These are phyloP conservation scores for Colletotrichum camelliae DNA, from an alignment of 2,329 filamentous ascomycete genomes.

Conservation along the genomic window DNA sequence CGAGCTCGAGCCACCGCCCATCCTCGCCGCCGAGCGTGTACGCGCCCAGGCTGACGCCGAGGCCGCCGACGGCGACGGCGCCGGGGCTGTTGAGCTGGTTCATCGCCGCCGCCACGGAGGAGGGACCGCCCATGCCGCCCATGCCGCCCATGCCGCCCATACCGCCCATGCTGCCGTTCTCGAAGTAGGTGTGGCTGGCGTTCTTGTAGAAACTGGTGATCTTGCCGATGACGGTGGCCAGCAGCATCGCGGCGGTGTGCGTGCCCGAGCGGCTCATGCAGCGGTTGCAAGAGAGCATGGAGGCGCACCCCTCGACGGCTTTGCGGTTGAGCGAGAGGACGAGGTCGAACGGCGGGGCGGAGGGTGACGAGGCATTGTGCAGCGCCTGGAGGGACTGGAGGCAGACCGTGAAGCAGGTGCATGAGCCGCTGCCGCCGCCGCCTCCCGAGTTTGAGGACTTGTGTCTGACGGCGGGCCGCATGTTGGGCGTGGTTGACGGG, in stretches of 20 bases:
- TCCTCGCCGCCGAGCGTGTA: constrained; percentile 53
- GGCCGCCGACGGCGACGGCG: constrained; percentile 20
- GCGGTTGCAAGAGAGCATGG: constrained; percentile 49
- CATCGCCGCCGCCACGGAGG: neutral
- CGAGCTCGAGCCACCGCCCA: constrained; percentile 51
- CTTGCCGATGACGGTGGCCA: constrained; percentile 55
- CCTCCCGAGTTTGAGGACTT: constrained; percentile 24
- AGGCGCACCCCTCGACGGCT: constrained; percentile 52
- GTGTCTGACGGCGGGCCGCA: constrained; percentile 30
- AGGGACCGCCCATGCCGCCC: neutral
- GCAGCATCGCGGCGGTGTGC: constrained; percentile 52
- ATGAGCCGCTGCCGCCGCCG: constrained; percentile 33
- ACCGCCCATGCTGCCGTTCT: constrained; percentile 22
- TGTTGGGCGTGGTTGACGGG: constrained; percentile 41
- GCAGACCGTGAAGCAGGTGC: constrained; percentile 52
- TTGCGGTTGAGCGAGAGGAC: constrained; percentile 51
- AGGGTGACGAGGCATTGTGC: constrained; percentile 47
- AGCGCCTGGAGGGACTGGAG: constrained; percentile 52
- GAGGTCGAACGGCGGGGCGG: constrained; percentile 46
- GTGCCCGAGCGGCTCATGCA: constrained; percentile 50
- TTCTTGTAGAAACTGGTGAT: constrained; percentile 52
- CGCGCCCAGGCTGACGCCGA: constrained; percentile 47
- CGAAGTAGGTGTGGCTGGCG: constrained; percentile 45
- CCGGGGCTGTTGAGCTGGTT: constrained; percentile 15
- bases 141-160: neutral